Conservation (phyloP, 306 rosid genomes). For the Rosa chinensis region DNA sequence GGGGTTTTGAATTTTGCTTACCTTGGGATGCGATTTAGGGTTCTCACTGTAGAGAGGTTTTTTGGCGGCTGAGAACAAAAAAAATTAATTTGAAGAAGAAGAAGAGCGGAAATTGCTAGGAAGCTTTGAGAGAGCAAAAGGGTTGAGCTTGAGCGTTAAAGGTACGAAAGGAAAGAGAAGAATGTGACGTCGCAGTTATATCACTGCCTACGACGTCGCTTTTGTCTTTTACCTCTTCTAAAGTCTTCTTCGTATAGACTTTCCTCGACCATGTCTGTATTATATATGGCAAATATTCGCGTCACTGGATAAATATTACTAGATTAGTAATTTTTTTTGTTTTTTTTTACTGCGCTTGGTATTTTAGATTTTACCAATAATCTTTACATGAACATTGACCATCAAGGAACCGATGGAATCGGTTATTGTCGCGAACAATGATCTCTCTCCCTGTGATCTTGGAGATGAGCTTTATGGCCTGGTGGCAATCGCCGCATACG, state of each 20-base stretch:
- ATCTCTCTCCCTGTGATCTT: constrained; percentile 59
- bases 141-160: neutral
- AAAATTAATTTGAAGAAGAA: neutral
- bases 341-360: neutral
- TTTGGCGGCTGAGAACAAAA: constrained; percentile 17
- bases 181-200: neutral
- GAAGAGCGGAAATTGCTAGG: constrained; percentile 15
- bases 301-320: neutral
- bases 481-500: constrained; percentile 72
- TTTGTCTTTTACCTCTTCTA: neutral
- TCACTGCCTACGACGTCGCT: constrained; percentile 7
- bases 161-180: neutral
- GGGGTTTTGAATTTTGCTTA: constrained; percentile 20
- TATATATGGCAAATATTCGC: neutral
- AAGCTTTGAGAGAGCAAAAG: neutral
- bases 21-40: constrained; percentile 25
- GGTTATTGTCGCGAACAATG: constrained; percentile 58
- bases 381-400: constrained; percentile 71
- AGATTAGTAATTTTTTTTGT: no score
- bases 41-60: constrained; percentile 23
- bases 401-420: constrained; percentile 57
- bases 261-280: neutral
- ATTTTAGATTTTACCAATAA: constrained; percentile 51
- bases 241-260: neutral
- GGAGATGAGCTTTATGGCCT: constrained; percentile 62